A percentile compares a stretch with the other conserved stretches of the same genome.
Evolutionary conservation across 805 yeast genomes (phyloP).

Genomic region (Teunomyces barrocoloradensis): DNA sequence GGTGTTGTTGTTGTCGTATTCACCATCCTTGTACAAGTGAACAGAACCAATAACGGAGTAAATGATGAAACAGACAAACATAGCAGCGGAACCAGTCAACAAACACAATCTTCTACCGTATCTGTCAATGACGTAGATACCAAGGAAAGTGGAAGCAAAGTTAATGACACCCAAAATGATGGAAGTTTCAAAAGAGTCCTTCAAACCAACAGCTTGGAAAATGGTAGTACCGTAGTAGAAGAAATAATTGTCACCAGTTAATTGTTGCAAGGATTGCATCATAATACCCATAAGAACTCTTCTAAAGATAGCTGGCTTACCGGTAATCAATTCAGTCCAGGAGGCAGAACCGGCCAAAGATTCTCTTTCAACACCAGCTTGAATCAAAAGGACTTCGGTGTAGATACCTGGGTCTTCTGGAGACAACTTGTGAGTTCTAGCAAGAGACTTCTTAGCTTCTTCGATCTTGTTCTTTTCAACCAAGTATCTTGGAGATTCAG

Average conservation of each 20-base stretch:
- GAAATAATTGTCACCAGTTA: conserved; percentile 64
- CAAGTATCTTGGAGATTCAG: conserved; percentile 28
- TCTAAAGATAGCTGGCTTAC: conserved; percentile 26
- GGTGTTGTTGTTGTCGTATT: conserved; percentile 17
- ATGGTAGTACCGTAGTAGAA: conserved; percentile 66
- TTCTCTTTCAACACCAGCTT: conserved; percentile 29
- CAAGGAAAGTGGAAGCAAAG: conserved; percentile 52
- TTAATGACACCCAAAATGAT: conserved; percentile 56
- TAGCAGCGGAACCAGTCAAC: conserved; percentile 42
- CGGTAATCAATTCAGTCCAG: conserved; percentile 25
- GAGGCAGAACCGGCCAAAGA: conserved; percentile 25
- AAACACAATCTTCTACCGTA: conserved; percentile 55
- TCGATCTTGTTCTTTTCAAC: conserved; percentile 22
- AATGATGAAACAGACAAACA: conserved; percentile 26
- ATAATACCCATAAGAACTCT: conserved; percentile 24
- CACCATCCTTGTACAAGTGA: conserved; percentile 16
- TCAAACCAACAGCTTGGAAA: conserved; percentile 56
- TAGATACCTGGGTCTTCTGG: conserved; percentile 24
- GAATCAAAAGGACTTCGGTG: conserved; percentile 25
- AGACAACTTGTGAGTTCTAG: conserved; percentile 22
- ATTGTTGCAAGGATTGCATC: conserved; percentile 50
- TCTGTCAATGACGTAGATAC: conserved; percentile 51
- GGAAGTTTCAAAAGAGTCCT: conserved; percentile 59
- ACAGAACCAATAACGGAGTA: conserved; percentile 23
- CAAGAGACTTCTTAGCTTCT: conserved; percentile 25